Evolutionary conservation across 2,329 filamentous ascomycete genomes (phyloP).

Genomic region (Fusarium paranaense): DNA sequence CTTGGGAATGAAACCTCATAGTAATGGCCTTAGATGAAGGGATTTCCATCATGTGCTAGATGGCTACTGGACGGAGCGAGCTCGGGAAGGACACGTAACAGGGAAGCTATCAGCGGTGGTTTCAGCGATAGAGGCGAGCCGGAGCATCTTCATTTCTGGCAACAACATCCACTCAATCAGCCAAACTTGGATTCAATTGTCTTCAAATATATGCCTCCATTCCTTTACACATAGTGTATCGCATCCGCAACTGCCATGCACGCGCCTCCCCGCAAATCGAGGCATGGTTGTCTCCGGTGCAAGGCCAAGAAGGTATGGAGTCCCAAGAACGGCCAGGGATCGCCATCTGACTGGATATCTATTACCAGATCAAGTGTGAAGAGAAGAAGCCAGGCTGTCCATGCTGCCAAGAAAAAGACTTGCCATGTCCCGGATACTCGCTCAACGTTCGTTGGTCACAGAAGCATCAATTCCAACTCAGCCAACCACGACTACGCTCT

Average conservation of each 20-base stretch:
- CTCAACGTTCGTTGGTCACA: neutral
- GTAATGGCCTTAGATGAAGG: neutral
- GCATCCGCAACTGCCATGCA: neutral
- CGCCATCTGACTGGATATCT: neutral
- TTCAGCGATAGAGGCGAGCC: neutral
- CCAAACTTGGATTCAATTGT: neutral
- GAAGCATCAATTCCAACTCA: neutral
- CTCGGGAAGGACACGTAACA: neutral
- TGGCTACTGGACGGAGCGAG: neutral
- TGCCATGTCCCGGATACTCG: neutral
- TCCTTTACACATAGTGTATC: neutral
- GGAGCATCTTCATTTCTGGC: neutral
- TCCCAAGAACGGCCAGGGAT: neutral
- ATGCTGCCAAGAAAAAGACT: neutral
- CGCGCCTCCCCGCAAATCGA: neutral
- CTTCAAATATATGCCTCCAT: neutral
- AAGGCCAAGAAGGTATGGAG: neutral
- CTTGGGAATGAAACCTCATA: conserved; percentile 24
- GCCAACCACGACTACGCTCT: neutral
- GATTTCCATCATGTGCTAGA: neutral
- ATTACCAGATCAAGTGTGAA: neutral
- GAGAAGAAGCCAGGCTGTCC: neutral
- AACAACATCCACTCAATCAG: neutral
- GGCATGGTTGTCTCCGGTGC: neutral
- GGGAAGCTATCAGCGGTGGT: neutral